Evolutionary conservation across 2,329 filamentous ascomycete genomes (phyloP).

Genomic region (Verruconis gallopava): DNA sequence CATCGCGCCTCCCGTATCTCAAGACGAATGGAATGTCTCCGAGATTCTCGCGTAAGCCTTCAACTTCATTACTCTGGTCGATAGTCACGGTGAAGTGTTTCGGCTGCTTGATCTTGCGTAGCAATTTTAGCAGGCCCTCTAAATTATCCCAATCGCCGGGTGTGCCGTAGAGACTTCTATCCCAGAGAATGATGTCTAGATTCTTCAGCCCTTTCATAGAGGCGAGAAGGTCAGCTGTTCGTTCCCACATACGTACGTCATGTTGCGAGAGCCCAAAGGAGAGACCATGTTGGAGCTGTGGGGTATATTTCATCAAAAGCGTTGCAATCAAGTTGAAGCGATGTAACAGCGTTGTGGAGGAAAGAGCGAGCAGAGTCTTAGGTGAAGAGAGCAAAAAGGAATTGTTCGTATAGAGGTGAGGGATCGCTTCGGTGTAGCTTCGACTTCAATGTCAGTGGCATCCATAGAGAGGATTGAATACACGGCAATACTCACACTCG

Average conservation of each 20-base stretch:
- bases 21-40: neutral
- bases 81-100: neutral
- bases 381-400: conserved; percentile 1
- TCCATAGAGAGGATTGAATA: neutral
- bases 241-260: neutral
- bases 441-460: neutral
- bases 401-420: conserved; percentile 5
- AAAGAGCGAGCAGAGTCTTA: conserved; percentile 1
- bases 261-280: neutral
- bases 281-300: neutral
- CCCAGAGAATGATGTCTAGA: neutral
- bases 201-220: neutral
- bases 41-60: neutral
- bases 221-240: neutral
- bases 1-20: neutral
- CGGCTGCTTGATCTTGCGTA: neutral
- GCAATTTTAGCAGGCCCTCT: neutral
- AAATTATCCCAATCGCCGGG: neutral
- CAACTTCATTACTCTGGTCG: neutral
- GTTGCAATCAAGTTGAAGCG: conserved; percentile 6
- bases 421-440: conserved; percentile 8
- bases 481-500: conserved; percentile 4
- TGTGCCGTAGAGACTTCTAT: neutral
- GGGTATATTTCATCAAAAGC: conserved; percentile 1
- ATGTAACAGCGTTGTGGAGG: conserved; percentile 6